These are phyloP conservation scores for Podospora fimiseda DNA, from an alignment of 495 filamentous ascomycete genomes.

Conservation along the genomic window DNA sequence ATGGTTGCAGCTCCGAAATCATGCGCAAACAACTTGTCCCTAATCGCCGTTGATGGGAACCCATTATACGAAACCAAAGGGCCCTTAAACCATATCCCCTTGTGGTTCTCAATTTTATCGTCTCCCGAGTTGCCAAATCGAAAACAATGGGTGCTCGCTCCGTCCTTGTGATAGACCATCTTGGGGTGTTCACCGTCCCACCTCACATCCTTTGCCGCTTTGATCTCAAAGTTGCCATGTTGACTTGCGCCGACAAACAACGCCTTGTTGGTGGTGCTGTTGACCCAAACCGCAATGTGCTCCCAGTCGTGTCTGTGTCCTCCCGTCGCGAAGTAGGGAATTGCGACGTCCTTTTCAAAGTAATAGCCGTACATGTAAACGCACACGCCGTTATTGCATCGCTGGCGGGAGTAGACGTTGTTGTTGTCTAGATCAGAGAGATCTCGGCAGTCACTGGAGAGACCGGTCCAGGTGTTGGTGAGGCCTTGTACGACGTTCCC, in stretches of 20 bases:
- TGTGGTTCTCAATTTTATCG: constrained; percentile 36
- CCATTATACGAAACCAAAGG: constrained; percentile 35
- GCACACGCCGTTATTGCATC: constrained; percentile 43
- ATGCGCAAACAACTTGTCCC: constrained; percentile 23
- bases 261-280: constrained; percentile 16
- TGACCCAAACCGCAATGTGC: constrained; percentile 40
- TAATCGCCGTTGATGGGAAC: constrained; percentile 18
- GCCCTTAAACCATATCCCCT: constrained; percentile 35
- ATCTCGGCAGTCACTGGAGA: constrained; percentile 32
- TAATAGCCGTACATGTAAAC: constrained; percentile 42
- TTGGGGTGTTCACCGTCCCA: constrained; percentile 41
- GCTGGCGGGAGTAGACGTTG: constrained; percentile 40
- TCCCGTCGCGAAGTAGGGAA: constrained; percentile 26
- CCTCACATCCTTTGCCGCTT: constrained; percentile 26
- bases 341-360: constrained; percentile 42
- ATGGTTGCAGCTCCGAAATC: constrained; percentile 30
- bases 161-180: constrained; percentile 42
- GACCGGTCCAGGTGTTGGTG: constrained; percentile 24
- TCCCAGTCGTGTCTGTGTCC: constrained; percentile 45
- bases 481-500: constrained; percentile 36
- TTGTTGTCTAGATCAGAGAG: constrained; percentile 37
- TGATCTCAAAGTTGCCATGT: constrained; percentile 34
- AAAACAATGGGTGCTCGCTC: constrained; percentile 35
- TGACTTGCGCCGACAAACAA: constrained; percentile 33
- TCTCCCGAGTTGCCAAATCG: constrained; percentile 35